Base-by-base conservation (phyloP, 768 basidiomycete genomes). In the Lentinula raphanica region DNA sequence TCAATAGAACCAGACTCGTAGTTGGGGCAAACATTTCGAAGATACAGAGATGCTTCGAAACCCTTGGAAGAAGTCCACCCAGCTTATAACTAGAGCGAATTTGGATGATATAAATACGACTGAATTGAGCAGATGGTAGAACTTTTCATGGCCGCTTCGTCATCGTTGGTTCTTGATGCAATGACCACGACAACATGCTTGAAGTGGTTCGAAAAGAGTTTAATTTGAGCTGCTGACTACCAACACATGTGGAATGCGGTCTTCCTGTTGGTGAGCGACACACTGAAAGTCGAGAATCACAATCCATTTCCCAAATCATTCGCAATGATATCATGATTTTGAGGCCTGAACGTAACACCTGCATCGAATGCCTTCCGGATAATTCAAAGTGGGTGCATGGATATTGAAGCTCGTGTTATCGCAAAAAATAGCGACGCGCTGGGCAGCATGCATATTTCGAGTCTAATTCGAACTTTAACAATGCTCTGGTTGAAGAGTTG, bases 171-270 rank as follows among this genome's bases (percentile, higher is more conserved):
- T 23, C 51, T 36, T 53, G 51, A 25, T n/a, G n/a, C 19, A 23
- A 40, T 31, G n/a, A 50, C 49, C 28, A 50, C 6, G 28, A 29
- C 6, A 31, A 49, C 7, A 31, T 6, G 27, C 32, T 9, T 17
- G 5, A 8, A 32, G 35, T 39, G 13, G 51, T 23, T 15, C 13
- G 23, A 39, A 53, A 39, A 8, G 21, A 23, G 51, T 25, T 36
- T 21, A 19, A 36, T 38, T 36, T 17, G 36, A 53, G 51, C 51
- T 53, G 21, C 51, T 53, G 51, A 53, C 51, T 53, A 53, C 21
- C 51, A 15, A 39, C 13, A 39, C 51, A 38, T 39, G 35, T 17
- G 51, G 51, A 25, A 25, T 35, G 32, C 32, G 13, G n/a, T 36
- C 36, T 40, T 39, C 12, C 17, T 17, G 17, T 12, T 15, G 19